Base-by-base conservation (phyloP, 768 basidiomycete genomes). In the Boletus insuetus region DNA sequence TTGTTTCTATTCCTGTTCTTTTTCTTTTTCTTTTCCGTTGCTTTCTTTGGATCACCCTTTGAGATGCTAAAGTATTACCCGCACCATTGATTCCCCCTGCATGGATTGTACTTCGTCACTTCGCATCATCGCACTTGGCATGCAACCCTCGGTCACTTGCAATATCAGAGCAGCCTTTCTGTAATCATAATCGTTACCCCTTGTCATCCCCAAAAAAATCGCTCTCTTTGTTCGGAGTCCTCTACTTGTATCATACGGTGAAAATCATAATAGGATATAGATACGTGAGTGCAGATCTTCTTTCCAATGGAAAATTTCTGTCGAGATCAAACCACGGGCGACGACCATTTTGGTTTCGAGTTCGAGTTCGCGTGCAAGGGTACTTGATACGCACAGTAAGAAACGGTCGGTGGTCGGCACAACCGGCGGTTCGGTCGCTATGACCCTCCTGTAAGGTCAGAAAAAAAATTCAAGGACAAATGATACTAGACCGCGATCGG, bases 201-300 rank as follows among this genome's bases (percentile, higher is more conserved):
- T 49, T 51, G 29, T 40, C 39, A 43, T 39, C 42, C 14, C 49
- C 60, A 61, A 57, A 41, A 57, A 45, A 39, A n/a, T 45, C 38
- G 45, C 17, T 16, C 13, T 35, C 37, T 7, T 40, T 41, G 59
- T 17, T 13, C 12, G 16, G 38, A 38, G 26, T 40, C n/a, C 6
- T 41, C 46, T 62, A 55, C 51, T 57, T 60, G 66, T 68, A 68
- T 32, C 20, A 51, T 64, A 65, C 48, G 12, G 37, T 52, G 46
- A 46, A 55, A 40, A 45, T 51, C 47, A 55, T 66, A 68, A 66
- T 68, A 42, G 49, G n/a, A 19, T 55, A 49, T 52, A 47, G 43
- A 41, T 19, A 12, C 29, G 2, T 39, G 12, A 11, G n/a, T 6
- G 43, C 40, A 40, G 7, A 10, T 19, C 38, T 58, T 34, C 39